A percentile compares a stretch with the other conserved stretches of the same genome.
Conservation (phyloP, 2,329 filamentous ascomycete genomes). For the Diplocarpon mali region DNA sequence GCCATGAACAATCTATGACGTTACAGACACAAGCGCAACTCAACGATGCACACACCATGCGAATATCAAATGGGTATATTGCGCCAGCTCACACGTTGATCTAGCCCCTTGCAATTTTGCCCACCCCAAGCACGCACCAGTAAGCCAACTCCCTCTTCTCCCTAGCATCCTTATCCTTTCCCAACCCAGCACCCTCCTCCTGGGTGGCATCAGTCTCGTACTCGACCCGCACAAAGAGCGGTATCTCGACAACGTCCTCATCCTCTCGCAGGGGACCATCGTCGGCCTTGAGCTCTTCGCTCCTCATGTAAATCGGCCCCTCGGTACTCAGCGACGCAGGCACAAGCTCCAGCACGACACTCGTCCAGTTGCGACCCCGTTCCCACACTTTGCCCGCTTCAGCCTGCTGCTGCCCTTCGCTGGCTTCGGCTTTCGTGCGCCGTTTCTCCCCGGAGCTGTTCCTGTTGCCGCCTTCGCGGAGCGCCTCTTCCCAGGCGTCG, state of each 20-base stretch:
- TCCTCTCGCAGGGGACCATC: constrained; percentile 42
- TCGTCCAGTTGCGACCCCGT: constrained; percentile 86
- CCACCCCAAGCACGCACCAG: constrained; percentile 87
- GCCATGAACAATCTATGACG: constrained; percentile 10
- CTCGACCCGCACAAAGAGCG: constrained; percentile 84
- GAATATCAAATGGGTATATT: constrained; percentile 25
- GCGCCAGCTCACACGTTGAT: constrained; percentile 4
- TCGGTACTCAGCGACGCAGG: constrained; percentile 33
- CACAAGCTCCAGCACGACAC: constrained; percentile 83
- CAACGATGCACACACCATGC: not conserved
- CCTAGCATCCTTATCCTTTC: constrained; percentile 47
- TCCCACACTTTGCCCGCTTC: constrained; percentile 97
- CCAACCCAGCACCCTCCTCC: constrained; percentile 38
- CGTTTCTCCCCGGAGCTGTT: constrained; percentile 32
- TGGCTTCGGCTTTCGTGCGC: constrained; percentile 24
- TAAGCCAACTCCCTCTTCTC: constrained; percentile 86
- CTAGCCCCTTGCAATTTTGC: constrained; percentile 54
- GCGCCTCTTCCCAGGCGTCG: constrained; percentile 86
- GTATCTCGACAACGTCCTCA: constrained; percentile 68
- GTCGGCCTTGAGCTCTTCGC: constrained; percentile 29
- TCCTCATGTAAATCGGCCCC: constrained; percentile 21
- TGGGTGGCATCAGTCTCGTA: constrained; percentile 64
- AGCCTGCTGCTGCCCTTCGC: constrained; percentile 40
- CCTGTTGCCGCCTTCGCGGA: constrained; percentile 33
- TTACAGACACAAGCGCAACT: not conserved